Evolutionary conservation across 768 basidiomycete species (phyloP).

Genomic region (Lentinula sp.): DNA sequence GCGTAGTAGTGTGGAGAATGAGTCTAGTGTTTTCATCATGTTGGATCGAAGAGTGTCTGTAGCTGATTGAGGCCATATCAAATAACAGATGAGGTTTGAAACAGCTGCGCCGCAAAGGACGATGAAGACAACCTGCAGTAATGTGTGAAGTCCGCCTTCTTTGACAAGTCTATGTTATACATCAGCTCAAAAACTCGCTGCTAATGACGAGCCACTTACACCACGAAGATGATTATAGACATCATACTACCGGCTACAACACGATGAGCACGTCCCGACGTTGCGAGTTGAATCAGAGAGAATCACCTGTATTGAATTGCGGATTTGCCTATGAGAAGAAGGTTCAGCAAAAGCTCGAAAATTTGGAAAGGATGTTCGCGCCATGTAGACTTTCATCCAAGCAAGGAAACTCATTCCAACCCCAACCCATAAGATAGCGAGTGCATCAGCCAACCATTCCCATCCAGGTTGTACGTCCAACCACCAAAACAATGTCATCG

Average conservation of each 20-base stretch:
- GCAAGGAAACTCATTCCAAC: slow-evolving; percentile 75
- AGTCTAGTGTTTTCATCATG: slow-evolving; percentile 82
- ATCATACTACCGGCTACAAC: slow-evolving; percentile 76
- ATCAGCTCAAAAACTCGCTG: slow-evolving; percentile 1
- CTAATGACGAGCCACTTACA: slow-evolving; percentile 35
- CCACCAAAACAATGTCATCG: slow-evolving; percentile 77
- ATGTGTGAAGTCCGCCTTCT: slow-evolving; percentile 76
- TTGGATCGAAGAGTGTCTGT: slow-evolving; percentile 75
- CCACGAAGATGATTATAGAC: slow-evolving; percentile 76
- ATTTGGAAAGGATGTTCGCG: slow-evolving; percentile 11
- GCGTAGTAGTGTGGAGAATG: slow-evolving; percentile 79
- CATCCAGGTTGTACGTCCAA: slow-evolving; percentile 64
- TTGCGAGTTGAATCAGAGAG: background rate
- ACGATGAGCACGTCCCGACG: background rate
- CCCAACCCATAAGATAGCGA: slow-evolving; percentile 81
- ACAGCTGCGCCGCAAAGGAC: slow-evolving; percentile 69
- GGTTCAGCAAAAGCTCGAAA: background rate
- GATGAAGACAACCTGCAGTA: slow-evolving; percentile 72
- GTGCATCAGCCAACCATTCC: slow-evolving; percentile 67
- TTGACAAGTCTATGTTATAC: slow-evolving; percentile 59
- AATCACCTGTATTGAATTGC: slow-evolving; percentile 77
- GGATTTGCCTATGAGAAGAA: slow-evolving; percentile 48
- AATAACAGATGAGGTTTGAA: slow-evolving; percentile 80
- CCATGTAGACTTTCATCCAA: slow-evolving; percentile 92
- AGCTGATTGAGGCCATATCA: slow-evolving; percentile 82